These are phyloP conservation scores for Calvatia gigantea DNA, from an alignment of 768 basidiomycete species.

Conservation along the genomic window DNA sequence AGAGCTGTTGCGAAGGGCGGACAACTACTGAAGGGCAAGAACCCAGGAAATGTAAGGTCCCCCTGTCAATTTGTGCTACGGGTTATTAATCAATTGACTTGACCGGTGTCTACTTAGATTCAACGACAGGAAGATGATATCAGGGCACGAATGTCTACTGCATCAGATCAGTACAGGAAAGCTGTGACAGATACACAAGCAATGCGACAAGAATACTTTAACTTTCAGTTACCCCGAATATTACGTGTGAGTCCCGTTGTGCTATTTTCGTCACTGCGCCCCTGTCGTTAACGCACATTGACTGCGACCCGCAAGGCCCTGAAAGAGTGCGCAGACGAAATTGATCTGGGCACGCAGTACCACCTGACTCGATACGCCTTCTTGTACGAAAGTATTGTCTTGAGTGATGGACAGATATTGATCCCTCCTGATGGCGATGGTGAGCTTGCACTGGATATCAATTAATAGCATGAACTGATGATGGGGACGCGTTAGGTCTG, in stretches of 20 bases:
- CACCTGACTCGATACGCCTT: slow-evolving; percentile 94
- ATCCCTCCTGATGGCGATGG: slow-evolving; percentile 75
- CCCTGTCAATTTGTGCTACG: slow-evolving; percentile 2
- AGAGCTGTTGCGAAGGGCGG: slow-evolving; percentile 93
- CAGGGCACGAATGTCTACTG: slow-evolving; percentile 74
- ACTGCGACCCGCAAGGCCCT: slow-evolving; percentile 51
- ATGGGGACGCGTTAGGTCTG: slow-evolving; percentile 29
- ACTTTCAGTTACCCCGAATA: slow-evolving; percentile 92
- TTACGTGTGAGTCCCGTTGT: slow-evolving; percentile 63
- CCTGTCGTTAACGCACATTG: slow-evolving; percentile 3
- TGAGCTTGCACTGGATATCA: slow-evolving; percentile 22
- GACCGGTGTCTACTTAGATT: slow-evolving; percentile 43
- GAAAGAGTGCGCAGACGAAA: slow-evolving; percentile 94
- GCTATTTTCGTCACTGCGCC: background rate
- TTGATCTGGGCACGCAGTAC: slow-evolving; percentile 97
- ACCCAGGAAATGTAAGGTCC: slow-evolving; percentile 72
- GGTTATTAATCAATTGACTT: background rate
- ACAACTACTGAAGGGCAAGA: slow-evolving; percentile 86
- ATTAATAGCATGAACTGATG: slow-evolving; percentile 2
- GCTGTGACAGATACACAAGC: slow-evolving; percentile 86
- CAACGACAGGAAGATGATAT: slow-evolving; percentile 95
- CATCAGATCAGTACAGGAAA: slow-evolving; percentile 88
- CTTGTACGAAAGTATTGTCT: slow-evolving; percentile 85
- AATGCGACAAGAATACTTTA: slow-evolving; percentile 96
- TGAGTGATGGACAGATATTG: slow-evolving; percentile 85